Evolutionary conservation across 495 filamentous ascomycete species (phyloP).

Genomic region (Daldinia concentrica): DNA sequence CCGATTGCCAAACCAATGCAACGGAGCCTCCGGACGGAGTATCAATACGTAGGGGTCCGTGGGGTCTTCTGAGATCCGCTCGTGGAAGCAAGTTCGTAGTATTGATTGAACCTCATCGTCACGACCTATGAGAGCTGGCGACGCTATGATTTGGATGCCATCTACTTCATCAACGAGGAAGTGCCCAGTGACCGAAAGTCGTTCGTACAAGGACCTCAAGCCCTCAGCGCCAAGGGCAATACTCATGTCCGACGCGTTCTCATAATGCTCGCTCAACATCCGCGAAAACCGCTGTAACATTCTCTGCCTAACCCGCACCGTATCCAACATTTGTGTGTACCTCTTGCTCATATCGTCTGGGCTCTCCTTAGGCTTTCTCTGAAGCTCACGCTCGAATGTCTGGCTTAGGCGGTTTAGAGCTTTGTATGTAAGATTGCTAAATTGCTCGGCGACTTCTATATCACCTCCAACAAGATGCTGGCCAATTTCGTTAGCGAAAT

Average conservation of each 20-base stretch:
- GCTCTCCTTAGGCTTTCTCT: slow-evolving; percentile 81
- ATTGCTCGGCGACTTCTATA: slow-evolving; percentile 98
- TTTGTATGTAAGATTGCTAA: slow-evolving; percentile 91
- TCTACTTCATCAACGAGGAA: slow-evolving; percentile 82
- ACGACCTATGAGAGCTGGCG: slow-evolving; percentile 76
- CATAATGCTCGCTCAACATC: slow-evolving; percentile 89
- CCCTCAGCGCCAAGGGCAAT: slow-evolving; percentile 72
- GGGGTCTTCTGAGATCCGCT: slow-evolving; percentile 76
- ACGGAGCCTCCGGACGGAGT: slow-evolving; percentile 78
- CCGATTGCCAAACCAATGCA: slow-evolving; percentile 84
- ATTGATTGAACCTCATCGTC: slow-evolving; percentile 83
- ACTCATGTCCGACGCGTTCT: slow-evolving; percentile 95
- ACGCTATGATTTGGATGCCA: slow-evolving; percentile 85
- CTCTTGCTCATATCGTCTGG: slow-evolving; percentile 92
- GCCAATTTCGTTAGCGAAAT: slow-evolving; percentile 91
- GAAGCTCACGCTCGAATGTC: slow-evolving; percentile 91
- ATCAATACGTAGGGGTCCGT: slow-evolving; percentile 84
- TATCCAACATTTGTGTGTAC: slow-evolving; percentile 94
- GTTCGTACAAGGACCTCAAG: slow-evolving; percentile 77
- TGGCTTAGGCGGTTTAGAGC: slow-evolving; percentile 85
- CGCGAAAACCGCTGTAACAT: slow-evolving; percentile 80
- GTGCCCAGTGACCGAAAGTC: slow-evolving; percentile 84
- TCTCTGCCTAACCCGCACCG: slow-evolving; percentile 91
- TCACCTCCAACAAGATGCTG: slow-evolving; percentile 89
- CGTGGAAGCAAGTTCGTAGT: slow-evolving; percentile 86